A percentile compares a stretch with the other conserved stretches of the same genome.
Evolutionary conservation across 2,329 filamentous ascomycete genomes (phyloP).

Genomic region (Fusarium sp.): DNA sequence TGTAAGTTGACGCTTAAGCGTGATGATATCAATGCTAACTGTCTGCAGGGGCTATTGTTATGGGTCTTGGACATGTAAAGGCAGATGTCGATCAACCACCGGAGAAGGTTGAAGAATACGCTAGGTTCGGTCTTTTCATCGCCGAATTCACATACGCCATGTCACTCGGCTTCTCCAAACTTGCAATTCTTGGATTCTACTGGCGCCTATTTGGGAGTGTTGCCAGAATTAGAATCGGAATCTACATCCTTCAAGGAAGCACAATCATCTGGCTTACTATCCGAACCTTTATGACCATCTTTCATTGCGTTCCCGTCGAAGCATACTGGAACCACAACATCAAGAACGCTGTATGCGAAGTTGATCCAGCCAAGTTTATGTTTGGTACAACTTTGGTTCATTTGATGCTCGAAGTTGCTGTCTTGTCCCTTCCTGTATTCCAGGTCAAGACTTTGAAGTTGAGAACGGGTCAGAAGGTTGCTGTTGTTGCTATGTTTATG

Average conservation of each 20-base stretch:
- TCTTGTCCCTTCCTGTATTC: conserved; percentile 29
- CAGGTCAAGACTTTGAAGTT: conserved; percentile 33
- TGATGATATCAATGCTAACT: too few species aligned
- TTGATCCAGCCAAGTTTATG: conserved; percentile 33
- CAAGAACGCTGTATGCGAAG: conserved; percentile 26
- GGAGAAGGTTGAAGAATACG: conserved; percentile 24
- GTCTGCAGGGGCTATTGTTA: conserved; percentile 13
- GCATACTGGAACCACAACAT: conserved; percentile 34
- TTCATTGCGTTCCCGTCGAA: conserved; percentile 26
- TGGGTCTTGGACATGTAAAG: conserved; percentile 28
- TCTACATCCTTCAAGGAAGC: conserved; percentile 26
- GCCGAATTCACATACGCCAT: conserved; percentile 30
- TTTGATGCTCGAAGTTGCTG: conserved; percentile 28
- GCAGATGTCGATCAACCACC: conserved; percentile 10
- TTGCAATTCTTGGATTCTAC: conserved; percentile 32
- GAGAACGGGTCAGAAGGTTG: conserved; percentile 25
- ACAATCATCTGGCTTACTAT: conserved; percentile 35
- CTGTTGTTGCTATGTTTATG: conserved; percentile 34
- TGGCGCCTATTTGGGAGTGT: conserved; percentile 33
- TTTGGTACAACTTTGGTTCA: conserved; percentile 34
- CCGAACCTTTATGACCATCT: conserved; percentile 36
- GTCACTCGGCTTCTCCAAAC: conserved; percentile 32
- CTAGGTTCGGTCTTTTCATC: conserved; percentile 27
- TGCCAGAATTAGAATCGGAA: conserved; percentile 26
- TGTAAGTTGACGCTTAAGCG: conserved; percentile 6